A percentile compares a stretch with the other conserved stretches of the same genome.
Conservation (phyloP, 2,329 filamentous ascomycete genomes). For the Coniochaeta sp. region DNA sequence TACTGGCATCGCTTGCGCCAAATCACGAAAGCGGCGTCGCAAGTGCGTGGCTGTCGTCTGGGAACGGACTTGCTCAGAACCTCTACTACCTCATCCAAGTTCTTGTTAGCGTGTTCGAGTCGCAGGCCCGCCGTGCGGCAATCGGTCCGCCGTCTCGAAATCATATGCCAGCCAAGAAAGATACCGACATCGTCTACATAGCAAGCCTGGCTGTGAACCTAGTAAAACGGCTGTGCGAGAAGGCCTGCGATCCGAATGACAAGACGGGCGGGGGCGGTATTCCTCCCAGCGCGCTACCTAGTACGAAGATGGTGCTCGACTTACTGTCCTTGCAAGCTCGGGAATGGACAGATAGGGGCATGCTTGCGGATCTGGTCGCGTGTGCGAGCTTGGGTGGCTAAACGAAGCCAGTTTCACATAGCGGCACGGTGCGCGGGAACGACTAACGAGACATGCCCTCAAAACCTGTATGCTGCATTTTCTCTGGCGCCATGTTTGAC, state of each 20-base stretch:
- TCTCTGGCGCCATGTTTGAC: neutral
- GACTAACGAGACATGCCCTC: neutral
- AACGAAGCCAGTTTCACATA: neutral
- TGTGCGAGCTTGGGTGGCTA: neutral
- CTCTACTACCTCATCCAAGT: constrained; percentile 65
- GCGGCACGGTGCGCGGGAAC: neutral
- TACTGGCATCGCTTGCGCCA: constrained; percentile 65
- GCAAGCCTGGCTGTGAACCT: constrained; percentile 61
- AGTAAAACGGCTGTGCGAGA: constrained; percentile 62
- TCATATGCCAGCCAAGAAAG: constrained; percentile 29
- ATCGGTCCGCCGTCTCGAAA: constrained; percentile 16
- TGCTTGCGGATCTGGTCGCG: constrained; percentile 53
- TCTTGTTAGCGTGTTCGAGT: constrained; percentile 56
- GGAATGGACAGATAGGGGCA: constrained; percentile 55
- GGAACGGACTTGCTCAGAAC: constrained; percentile 76
- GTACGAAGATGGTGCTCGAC: constrained; percentile 59
- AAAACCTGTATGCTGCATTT: constrained; percentile 1
- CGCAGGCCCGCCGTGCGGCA: constrained; percentile 27
- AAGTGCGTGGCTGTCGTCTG: constrained; percentile 72
- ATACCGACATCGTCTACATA: constrained; percentile 52
- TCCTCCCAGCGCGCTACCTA: constrained; percentile 56
- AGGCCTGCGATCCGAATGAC: constrained; percentile 51
- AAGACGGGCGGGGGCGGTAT: constrained; percentile 33
- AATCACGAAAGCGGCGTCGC: constrained; percentile 62
- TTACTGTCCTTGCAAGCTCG: constrained; percentile 58